Evolutionary conservation across 176 grass and related monocot species (phyloP).

Genomic region (Triticum dicoccoides): DNA sequence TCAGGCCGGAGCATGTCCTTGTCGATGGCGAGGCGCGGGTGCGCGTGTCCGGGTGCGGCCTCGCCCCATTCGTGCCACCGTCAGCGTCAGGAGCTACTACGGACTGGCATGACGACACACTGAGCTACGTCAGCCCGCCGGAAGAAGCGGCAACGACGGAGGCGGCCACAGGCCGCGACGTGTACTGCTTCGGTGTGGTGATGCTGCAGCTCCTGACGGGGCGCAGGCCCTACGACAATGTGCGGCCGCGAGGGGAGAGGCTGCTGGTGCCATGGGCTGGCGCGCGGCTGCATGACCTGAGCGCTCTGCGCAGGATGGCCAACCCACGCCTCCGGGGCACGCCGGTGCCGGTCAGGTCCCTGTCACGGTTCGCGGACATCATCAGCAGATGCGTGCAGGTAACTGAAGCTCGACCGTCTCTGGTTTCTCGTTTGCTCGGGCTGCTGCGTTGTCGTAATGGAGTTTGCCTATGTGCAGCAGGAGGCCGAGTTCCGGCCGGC

Average conservation of each 20-base stretch:
- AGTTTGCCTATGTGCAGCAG: conserved; percentile 23
- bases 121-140: conserved; percentile 38
- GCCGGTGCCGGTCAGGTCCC: conserved; percentile 36
- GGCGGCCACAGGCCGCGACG: conserved; percentile 24
- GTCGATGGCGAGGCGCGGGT: conserved; percentile 33
- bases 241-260: conserved; percentile 37
- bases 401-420: neutral
- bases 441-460: neutral
- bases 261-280: conserved; percentile 52
- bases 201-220: conserved; percentile 73
- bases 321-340: conserved; percentile 33
- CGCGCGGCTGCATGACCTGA: conserved; percentile 56
- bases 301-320: conserved; percentile 46
- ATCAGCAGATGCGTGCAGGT: conserved; percentile 63
- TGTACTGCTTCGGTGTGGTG: conserved; percentile 60
- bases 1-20: conserved; percentile 45
- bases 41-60: conserved; percentile 30
- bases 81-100: neutral
- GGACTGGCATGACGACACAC: neutral
- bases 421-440: neutral
- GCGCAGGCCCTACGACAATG: conserved; percentile 48
- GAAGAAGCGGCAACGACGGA: neutral
- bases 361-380: conserved; percentile 67
- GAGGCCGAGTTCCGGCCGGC: conserved; percentile 53
- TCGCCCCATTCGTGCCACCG: neutral